Evolutionary conservation across 148 eudicot species (phyloP).

Genomic region (Silene latifolia): DNA sequence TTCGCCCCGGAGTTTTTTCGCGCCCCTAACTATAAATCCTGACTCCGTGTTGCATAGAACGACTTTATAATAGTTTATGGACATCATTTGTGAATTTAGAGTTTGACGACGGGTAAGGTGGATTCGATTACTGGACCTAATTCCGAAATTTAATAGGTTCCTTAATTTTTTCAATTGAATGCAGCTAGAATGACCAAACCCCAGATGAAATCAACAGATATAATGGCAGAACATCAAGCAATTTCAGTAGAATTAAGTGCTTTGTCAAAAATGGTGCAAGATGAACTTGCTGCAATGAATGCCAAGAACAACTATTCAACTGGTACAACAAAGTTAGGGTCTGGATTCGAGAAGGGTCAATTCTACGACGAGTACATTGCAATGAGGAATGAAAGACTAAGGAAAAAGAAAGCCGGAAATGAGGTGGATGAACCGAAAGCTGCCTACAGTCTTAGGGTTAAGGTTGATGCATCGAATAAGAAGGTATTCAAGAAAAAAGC

Average conservation of each 20-base stretch:
- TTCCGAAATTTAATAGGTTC: neutral
- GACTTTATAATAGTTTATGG: too few species aligned
- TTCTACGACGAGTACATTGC: constrained; percentile 71
- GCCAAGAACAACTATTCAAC: neutral
- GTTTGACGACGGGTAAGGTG: neutral
- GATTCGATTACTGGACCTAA: neutral
- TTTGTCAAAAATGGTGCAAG: constrained; percentile 50
- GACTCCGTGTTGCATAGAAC: too few species aligned
- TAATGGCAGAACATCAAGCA: constrained; percentile 41
- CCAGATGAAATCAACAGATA: constrained; percentile 37
- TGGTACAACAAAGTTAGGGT: constrained; percentile 22
- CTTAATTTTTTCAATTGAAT: neutral
- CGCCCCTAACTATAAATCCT: too few species aligned
- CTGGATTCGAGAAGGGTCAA: constrained; percentile 54
- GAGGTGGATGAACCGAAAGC: constrained; percentile 29
- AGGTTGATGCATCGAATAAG: constrained; percentile 46
- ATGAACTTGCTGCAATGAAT: constrained; percentile 29
- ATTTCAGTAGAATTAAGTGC: constrained; percentile 55
- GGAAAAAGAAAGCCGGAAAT: constrained; percentile 48
- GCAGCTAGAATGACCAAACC: constrained; percentile 32
- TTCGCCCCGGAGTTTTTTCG: too few species aligned
- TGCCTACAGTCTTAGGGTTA: constrained; percentile 44
- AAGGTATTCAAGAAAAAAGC: constrained; percentile 41
- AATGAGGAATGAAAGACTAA: constrained; percentile 78
- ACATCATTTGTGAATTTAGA: too few species aligned